Evolutionary conservation across 2,329 filamentous ascomycete species (phyloP).

Genomic region (Zalaria obscura): DNA sequence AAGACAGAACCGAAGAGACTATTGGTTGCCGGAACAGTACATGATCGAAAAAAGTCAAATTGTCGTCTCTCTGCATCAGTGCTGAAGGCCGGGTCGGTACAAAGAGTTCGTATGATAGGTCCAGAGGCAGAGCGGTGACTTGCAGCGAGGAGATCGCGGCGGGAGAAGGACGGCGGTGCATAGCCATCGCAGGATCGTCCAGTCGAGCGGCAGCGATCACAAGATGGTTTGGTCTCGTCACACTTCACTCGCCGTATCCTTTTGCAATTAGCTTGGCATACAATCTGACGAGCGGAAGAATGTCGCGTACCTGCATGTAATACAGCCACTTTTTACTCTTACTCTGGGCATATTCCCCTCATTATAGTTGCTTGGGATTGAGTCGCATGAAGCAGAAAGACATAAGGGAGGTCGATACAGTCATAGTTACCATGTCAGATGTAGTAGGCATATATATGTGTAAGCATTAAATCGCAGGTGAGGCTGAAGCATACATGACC

Average conservation of each 20-base stretch:
- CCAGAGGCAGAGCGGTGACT: neutral
- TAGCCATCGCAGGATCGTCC: conserved; percentile 46
- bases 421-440: too few relatives aligned
- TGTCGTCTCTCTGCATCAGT: neutral
- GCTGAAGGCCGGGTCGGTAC: neutral
- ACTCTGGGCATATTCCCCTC: too few relatives aligned
- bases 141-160: neutral
- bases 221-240: conserved; percentile 40
- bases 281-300: neutral
- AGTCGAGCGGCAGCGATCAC: conserved; percentile 39
- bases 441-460: too few relatives aligned
- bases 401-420: too few relatives aligned
- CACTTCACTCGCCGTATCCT: conserved; percentile 45
- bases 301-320: conserved; percentile 40
- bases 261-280: neutral
- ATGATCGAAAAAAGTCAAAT: conserved; percentile 13
- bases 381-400: too few relatives aligned
- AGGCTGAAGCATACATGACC: too few relatives aligned
- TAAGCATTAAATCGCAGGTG: too few relatives aligned
- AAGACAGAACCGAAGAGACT: conserved; percentile 13
- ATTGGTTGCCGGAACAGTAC: conserved; percentile 10
- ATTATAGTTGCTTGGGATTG: too few relatives aligned
- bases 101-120: neutral
- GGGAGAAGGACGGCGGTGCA: conserved; percentile 3
- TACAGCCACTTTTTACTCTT: conserved; percentile 23